phyloP scores from a whole-genome alignment of 129 eudicot genomes.

The Cynara cardunculus region DNA sequence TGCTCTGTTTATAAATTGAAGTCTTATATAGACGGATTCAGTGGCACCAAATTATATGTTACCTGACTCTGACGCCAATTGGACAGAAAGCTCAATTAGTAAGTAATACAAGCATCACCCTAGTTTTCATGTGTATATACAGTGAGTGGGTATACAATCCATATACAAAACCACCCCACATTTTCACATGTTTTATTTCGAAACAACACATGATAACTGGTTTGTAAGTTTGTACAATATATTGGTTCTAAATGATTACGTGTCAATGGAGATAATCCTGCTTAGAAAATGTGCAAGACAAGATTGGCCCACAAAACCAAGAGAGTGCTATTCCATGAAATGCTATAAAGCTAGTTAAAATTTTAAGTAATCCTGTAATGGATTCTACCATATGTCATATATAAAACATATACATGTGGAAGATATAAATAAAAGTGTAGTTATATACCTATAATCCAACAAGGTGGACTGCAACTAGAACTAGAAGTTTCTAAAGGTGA shows the following conservation, averaged over 20 bases:
- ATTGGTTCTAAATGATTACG: neutral
- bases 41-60: neutral
- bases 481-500: constrained; percentile 23
- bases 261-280: neutral
- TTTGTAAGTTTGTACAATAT: neutral
- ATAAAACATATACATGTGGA: neutral
- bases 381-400: neutral
- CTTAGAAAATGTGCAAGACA: neutral
- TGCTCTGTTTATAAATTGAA: neutral
- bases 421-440: neutral
- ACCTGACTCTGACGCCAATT: constrained; percentile 7
- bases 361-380: neutral
- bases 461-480: constrained; percentile 15
- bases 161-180: neutral
- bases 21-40: neutral
- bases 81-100: neutral
- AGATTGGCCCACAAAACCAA: neutral
- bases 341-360: neutral
- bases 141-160: too few species aligned
- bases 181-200: neutral
- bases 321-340: neutral
- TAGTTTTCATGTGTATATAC: neutral
- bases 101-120: neutral
- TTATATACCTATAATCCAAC: constrained; percentile 37
- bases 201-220: neutral